Evolutionary conservation across 1,284 basidiomycete genomes (phyloP).

Genomic region (Ganoderma boninense): DNA sequence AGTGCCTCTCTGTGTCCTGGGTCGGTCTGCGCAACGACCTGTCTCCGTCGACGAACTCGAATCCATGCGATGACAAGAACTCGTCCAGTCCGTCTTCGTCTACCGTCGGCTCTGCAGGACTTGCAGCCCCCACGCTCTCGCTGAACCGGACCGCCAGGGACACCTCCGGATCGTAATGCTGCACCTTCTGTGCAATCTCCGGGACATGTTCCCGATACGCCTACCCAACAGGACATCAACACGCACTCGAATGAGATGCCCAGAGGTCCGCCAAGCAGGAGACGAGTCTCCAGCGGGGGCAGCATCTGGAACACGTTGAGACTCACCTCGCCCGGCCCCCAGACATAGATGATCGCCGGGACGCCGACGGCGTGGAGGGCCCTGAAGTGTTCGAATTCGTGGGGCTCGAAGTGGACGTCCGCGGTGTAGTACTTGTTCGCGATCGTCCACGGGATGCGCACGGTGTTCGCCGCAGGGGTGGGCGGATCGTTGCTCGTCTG

Average conservation of each 20-base stretch:
- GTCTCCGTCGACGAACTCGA: constrained; percentile 72
- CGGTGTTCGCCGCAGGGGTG: constrained; percentile 26
- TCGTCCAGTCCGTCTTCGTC: constrained; percentile 66
- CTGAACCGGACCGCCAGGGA: constrained; percentile 67
- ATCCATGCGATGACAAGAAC: constrained; percentile 71
- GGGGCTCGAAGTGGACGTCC: constrained; percentile 68
- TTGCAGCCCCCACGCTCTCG: constrained; percentile 27
- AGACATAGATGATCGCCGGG: constrained; percentile 78
- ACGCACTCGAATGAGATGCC: constrained; percentile 15
- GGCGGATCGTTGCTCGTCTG: constrained; percentile 18
- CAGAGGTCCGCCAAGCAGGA: constrained; percentile 6
- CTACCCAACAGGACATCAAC: constrained; percentile 38
- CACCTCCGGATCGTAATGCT: constrained; percentile 69
- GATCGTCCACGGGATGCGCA: constrained; percentile 75
- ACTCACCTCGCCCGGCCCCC: constrained; percentile 69
- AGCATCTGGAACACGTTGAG: constrained; percentile 8
- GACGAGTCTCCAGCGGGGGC: neutral
- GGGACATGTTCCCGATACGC: constrained; percentile 61
- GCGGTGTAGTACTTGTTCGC: constrained; percentile 89
- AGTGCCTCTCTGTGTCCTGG: constrained; percentile 34
- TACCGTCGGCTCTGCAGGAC: constrained; percentile 24
- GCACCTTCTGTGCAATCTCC: constrained; percentile 55
- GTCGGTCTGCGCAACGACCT: constrained; percentile 32
- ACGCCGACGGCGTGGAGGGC: constrained; percentile 50
- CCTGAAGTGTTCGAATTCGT: constrained; percentile 36